These are phyloP conservation scores for Seiridium unicorne DNA, from an alignment of 2,329 filamentous ascomycete species.

Conservation along the genomic window DNA sequence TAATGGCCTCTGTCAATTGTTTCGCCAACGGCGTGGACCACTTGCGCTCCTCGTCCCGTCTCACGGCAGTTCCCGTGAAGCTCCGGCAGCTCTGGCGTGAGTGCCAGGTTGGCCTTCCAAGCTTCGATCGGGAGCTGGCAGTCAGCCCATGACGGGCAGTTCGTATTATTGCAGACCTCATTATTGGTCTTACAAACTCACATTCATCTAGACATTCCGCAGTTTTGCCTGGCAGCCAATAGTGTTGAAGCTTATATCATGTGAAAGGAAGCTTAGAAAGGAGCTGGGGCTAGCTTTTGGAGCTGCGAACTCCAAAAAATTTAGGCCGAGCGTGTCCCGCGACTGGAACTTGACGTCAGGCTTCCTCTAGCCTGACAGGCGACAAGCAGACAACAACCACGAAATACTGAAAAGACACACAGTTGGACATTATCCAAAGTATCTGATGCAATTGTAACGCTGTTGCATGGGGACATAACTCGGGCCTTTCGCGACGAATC, in stretches of 20 bases:
- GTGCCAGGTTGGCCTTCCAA: slow-evolving; percentile 10
- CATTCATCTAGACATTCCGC: not conserved
- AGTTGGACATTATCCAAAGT: not conserved
- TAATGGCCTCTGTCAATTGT: slow-evolving; percentile 81
- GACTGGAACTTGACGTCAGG: slow-evolving; percentile 8
- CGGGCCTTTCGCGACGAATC: too few species aligned
- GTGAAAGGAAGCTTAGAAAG: not conserved
- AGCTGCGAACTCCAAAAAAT: not conserved
- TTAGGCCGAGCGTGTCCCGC: slow-evolving; percentile 21
- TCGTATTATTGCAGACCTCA: slow-evolving; percentile 22
- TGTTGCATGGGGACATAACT: too few species aligned
- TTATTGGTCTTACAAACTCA: slow-evolving; percentile 11
- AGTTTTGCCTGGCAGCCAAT: not conserved
- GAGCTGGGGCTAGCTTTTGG: not conserved
- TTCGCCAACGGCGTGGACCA: slow-evolving; percentile 95
- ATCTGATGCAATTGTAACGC: not conserved
- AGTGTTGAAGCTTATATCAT: not conserved
- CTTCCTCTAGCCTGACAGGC: not conserved
- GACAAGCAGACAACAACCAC: not conserved
- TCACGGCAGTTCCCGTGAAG: slow-evolving; percentile 26
- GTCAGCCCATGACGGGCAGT: slow-evolving; percentile 21
- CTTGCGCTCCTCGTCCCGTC: slow-evolving; percentile 48
- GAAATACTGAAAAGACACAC: not conserved
- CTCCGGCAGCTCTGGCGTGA: slow-evolving; percentile 17
- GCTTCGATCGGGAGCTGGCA: slow-evolving; percentile 13